Percentiles rank a stretch among this genome's conserved stretches.
Evolutionary conservation across 2,329 filamentous ascomycete genomes (phyloP).

Genomic region (Apiospora kogelbergensis): DNA sequence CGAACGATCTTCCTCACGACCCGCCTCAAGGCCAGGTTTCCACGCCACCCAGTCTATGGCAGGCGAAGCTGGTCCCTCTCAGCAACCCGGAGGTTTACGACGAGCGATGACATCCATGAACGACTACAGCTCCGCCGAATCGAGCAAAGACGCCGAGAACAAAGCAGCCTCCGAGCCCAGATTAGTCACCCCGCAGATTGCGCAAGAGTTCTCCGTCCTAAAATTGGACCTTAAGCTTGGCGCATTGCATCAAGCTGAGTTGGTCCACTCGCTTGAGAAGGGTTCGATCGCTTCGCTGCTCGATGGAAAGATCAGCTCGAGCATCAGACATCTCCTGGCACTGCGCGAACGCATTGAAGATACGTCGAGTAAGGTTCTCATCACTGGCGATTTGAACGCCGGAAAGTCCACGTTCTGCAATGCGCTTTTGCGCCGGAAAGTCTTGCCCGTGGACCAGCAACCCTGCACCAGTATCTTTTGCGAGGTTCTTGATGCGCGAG

Average conservation of each 20-base stretch:
- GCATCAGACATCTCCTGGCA: conserved; percentile 83
- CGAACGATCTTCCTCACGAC: conserved; percentile 30
- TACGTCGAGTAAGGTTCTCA: conserved; percentile 92
- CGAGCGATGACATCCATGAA: conserved; percentile 74
- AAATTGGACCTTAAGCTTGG: conserved; percentile 95
- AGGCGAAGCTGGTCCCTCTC: conserved; percentile 44
- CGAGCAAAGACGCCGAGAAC: conserved; percentile 68
- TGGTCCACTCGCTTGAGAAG: conserved; percentile 95
- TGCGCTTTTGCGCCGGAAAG: conserved; percentile 86
- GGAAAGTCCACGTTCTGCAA: conserved; percentile 99
- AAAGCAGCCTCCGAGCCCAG: conserved; percentile 69
- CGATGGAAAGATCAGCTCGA: conserved; percentile 92
- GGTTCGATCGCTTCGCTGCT: conserved; percentile 84
- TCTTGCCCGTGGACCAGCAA: conserved; percentile 94
- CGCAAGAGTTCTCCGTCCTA: conserved; percentile 91
- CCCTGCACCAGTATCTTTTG: conserved; percentile 98
- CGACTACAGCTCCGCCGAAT: conserved; percentile 62
- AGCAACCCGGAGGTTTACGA: conserved; percentile 53
- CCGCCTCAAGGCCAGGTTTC: conserved; percentile 60
- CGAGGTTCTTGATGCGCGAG: conserved; percentile 88
- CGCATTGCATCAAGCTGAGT: conserved; percentile 78
- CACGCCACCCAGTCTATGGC: conserved; percentile 63
- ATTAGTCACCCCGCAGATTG: conserved; percentile 86
- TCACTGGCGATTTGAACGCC: conserved; percentile 94
- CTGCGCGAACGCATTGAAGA: conserved; percentile 94